Evolutionary conservation across 177 flowering plant species (phyloP), one percentile per base, ranked within the genome.

Genomic region (Viscum album): DNA sequence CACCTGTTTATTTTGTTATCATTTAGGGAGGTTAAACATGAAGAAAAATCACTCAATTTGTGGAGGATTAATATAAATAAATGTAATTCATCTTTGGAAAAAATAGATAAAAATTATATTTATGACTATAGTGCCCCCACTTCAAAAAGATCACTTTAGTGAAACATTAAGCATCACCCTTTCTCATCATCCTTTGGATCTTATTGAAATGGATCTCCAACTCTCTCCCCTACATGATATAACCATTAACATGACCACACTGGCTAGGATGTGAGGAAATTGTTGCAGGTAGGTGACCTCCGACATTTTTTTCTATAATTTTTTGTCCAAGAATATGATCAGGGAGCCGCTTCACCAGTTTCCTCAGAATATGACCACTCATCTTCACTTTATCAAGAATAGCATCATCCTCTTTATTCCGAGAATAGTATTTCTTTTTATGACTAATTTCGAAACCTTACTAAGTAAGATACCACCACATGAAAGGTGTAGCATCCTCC

Each of bases 211-310:
- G 31, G 26, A 61, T 29, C 65, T 61, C 65, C 15, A 61, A 34
- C 65, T 61, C 65, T 30, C 31, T 61, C 34, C 65, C 65, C 36
- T 61, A 33, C 34, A 63, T 7, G 7, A 70, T 83, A 45, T 79
- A 88, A 88, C 96, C 96, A 81, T 90, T 92, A 78, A 90, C 87
- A 61, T 94, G 81, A n/a, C 94, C 96, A 73, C 92, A 87, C 50
- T 90, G 96, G 35, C 96, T 94, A 75, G 94, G 94, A 24, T 94
- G 84, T 17, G 96, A 90, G 34, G 96, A 75, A 73, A 88, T 88
- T 45, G 79, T 73, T 34, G 96, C 93, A 68, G 84, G 68, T 34
- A 90, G 70, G 66, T 94, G 83, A 35, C 94, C 96, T 68, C 88
- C 70, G 23, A 81, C 70, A 68, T 88, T 88, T 77, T 90, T 92